Evolutionary conservation across 2,329 filamentous ascomycete species (phyloP).

Genomic region (Bipolaris gigantea): DNA sequence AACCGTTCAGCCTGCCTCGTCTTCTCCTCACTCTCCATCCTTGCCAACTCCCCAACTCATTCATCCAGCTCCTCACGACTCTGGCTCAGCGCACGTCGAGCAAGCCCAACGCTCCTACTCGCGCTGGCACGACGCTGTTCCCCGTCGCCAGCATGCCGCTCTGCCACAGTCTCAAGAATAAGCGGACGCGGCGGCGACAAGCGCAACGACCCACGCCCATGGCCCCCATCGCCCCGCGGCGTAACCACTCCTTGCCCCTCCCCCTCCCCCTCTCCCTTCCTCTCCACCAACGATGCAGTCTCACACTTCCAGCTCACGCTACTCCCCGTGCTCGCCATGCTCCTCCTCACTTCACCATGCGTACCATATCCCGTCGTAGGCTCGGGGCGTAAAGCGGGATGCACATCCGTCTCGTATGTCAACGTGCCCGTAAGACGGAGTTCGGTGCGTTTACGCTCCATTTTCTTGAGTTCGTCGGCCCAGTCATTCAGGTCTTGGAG

Average conservation of each 20-base stretch:
- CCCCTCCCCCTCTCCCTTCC: not conserved
- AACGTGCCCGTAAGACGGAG: not conserved
- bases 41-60: slow-evolving; percentile 12
- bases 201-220: too few relatives aligned
- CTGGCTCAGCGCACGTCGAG: not conserved
- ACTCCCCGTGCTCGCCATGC: not conserved
- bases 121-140: not conserved
- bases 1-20: slow-evolving; percentile 6
- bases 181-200: too few relatives aligned
- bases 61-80: slow-evolving; percentile 6
- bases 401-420: too few relatives aligned
- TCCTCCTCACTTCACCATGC: not conserved
- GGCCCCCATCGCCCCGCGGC: too few relatives aligned
- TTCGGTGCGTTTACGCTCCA: slow-evolving; percentile 9
- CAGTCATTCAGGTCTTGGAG: slow-evolving; percentile 5
- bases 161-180: too few relatives aligned
- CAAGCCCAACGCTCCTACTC: not conserved
- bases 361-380: fast-evolving
- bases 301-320: not conserved
- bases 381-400: not conserved
- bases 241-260: not conserved
- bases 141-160: too few relatives aligned
- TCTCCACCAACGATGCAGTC: not conserved
- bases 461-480: slow-evolving; percentile 12
- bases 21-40: slow-evolving; percentile 15